Percentiles rank a stretch among this genome's conserved stretches.
These are phyloP conservation scores for Cryphonectria naterciae DNA, from an alignment of 2,329 filamentous ascomycete genomes.

Conservation along the genomic window DNA sequence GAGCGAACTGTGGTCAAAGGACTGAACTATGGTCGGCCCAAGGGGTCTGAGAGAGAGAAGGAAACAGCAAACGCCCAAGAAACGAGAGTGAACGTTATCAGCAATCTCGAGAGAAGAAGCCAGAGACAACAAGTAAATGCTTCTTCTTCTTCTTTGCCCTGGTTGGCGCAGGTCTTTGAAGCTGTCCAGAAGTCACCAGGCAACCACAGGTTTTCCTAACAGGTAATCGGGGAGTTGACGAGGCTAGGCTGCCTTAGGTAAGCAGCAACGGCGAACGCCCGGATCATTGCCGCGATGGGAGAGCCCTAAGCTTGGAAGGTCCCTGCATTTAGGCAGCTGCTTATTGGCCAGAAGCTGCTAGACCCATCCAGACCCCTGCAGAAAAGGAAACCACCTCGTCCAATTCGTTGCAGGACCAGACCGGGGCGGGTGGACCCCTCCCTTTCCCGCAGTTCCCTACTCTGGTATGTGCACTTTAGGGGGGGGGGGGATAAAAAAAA, in stretches of 20 bases:
- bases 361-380: not conserved
- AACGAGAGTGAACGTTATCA: not conserved
- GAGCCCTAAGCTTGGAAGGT: not conserved
- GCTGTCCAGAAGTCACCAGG: not conserved
- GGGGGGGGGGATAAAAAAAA: too few species aligned
- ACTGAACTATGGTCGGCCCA: not conserved
- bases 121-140: too few species aligned
- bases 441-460: constrained; percentile 18
- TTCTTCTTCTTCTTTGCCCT: not conserved
- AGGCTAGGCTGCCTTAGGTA: constrained; percentile 6
- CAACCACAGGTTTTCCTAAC: not conserved
- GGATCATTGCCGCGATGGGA: not conserved
- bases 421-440: constrained; percentile 18
- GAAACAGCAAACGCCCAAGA: not conserved
- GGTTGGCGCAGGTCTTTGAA: not conserved
- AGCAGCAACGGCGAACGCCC: constrained; percentile 3
- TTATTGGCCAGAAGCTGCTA: not conserved
- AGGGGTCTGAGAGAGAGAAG: not conserved
- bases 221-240: not conserved
- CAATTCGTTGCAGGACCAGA: not conserved
- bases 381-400: not conserved
- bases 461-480: not conserved
- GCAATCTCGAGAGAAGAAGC: not conserved
- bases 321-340: not conserved
- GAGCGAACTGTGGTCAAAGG: not conserved